A percentile compares a stretch with the other conserved stretches of the same genome.
These are phyloP conservation scores for Laburnicola sp. DNA, from an alignment of 2,329 filamentous ascomycete genomes.

Conservation along the genomic window DNA sequence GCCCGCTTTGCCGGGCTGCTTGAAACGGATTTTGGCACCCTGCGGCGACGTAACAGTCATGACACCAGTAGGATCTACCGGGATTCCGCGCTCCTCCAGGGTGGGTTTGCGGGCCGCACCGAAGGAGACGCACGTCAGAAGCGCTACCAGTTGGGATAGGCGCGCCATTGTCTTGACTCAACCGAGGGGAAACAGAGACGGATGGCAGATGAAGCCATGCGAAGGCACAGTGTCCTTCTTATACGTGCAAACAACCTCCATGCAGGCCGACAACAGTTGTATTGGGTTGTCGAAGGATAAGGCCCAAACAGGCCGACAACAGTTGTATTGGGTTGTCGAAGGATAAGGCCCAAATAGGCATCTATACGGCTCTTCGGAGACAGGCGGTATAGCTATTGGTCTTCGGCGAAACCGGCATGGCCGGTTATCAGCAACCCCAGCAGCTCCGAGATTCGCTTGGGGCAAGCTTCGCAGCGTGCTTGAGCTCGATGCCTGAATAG, in stretches of 20 bases:
- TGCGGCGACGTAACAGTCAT: constrained; percentile 40
- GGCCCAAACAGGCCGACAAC: not conserved
- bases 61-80: constrained; percentile 35
- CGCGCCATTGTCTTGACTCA: constrained; percentile 24
- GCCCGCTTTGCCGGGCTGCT: constrained; percentile 44
- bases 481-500: too few relatives aligned
- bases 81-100: constrained; percentile 33
- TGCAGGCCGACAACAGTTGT: too few relatives aligned
- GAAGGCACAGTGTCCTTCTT: too few relatives aligned
- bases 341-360: constrained; percentile 2
- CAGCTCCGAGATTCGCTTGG: not conserved
- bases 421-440: not conserved
- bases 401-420: not conserved
- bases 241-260: too few relatives aligned
- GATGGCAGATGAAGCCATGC: too few relatives aligned
- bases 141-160: constrained; percentile 23
- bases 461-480: not conserved
- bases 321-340: not conserved
- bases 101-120: constrained; percentile 29
- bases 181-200: too few relatives aligned
- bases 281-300: too few relatives aligned
- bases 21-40: constrained; percentile 41
- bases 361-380: not conserved
- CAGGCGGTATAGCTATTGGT: not conserved
- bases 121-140: constrained; percentile 23